Evolutionary conservation across 345 rosid genomes (phyloP).

Genomic region (Aquilaria yunnanensis): DNA sequence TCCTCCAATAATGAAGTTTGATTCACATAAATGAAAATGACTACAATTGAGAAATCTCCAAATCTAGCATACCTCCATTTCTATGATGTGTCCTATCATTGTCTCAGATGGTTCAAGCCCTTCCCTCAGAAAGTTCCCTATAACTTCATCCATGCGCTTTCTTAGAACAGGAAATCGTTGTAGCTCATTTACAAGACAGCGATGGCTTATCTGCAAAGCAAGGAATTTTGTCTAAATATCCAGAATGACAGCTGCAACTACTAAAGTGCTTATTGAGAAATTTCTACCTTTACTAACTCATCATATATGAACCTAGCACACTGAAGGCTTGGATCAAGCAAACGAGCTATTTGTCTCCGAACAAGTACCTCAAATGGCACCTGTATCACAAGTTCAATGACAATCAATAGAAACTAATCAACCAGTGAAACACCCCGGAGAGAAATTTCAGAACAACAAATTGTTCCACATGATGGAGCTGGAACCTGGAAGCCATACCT

Average conservation of each 20-base stretch:
- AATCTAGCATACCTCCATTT: conserved; percentile 43
- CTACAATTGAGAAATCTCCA: not conserved
- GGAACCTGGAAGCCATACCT: conserved; percentile 22
- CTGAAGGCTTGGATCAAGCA: conserved; percentile 65
- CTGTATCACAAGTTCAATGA: conserved; percentile 27
- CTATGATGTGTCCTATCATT: conserved; percentile 51
- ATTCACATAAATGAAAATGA: not conserved
- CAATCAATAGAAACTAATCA: conserved; percentile 4
- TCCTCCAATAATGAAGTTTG: too few relatives aligned
- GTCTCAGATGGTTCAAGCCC: conserved; percentile 48
- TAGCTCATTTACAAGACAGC: conserved; percentile 40
- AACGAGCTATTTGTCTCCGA: conserved; percentile 53
- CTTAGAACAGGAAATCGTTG: conserved; percentile 57
- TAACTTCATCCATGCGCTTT: conserved; percentile 49
- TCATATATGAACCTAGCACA: conserved; percentile 59
- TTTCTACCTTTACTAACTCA: conserved; percentile 55
- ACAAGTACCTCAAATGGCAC: conserved; percentile 69
- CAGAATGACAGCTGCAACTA: not conserved
- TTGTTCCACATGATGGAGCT: not conserved
- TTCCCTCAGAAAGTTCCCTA: conserved; percentile 40
- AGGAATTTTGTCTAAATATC: conserved; percentile 1
- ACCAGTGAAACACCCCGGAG: not conserved
- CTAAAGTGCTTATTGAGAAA: not conserved
- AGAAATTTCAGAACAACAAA: not conserved
- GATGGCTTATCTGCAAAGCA: conserved; percentile 45